Evolutionary conservation across 169 alveolate genomes (phyloP), one percentile per base, ranked within the genome.

Genomic region (Babesia ovis): DNA sequence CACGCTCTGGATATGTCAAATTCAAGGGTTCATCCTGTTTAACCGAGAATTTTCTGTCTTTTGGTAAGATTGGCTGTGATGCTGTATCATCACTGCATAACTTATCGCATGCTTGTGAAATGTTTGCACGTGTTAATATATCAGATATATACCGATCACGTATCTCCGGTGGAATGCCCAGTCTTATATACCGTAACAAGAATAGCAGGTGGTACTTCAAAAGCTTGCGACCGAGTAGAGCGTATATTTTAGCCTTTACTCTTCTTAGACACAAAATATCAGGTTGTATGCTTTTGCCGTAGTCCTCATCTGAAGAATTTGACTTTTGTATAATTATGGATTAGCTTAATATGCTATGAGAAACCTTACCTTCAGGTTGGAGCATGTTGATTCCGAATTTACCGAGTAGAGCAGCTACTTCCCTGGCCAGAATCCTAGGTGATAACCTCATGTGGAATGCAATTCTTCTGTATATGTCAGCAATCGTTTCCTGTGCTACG

Each of bases 151-250:
- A 84, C 54, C 91, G 73, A 20, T 75, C 70, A 25, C 90, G 41
- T 31, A 89, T 84, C 57, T 89, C 93, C 14, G 70, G 69, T 9
- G 93, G 93, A 22, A 89, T 89, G 27, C 89, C 89, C 35, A 81
- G 43, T 43, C 85, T 61, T 20, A 81, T 72, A 39, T 81, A 81
- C 20, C 89, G 35, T 20, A 72, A 48, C 42, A 81, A 58, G 58
- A 70, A 45, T 60, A 72, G 25, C 68, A 81, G 18, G 35, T 73
- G 70, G 34, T 81, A 81, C 43, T 74, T 62, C 66, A 81, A n/a
- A 18, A 81, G 74, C 74, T 81, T 81, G 8, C 35, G 72, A 1
- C 89, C 89, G 4, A 81, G 54, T 0, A 81, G 22, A 16, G 74
- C 18, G 50, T 72, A 81, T 14, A 60, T 77, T 39, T 71, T 42